phyloP scores from a whole-genome alignment of 352 stramenopile species.

The Phytophthora nicotianae region DNA sequence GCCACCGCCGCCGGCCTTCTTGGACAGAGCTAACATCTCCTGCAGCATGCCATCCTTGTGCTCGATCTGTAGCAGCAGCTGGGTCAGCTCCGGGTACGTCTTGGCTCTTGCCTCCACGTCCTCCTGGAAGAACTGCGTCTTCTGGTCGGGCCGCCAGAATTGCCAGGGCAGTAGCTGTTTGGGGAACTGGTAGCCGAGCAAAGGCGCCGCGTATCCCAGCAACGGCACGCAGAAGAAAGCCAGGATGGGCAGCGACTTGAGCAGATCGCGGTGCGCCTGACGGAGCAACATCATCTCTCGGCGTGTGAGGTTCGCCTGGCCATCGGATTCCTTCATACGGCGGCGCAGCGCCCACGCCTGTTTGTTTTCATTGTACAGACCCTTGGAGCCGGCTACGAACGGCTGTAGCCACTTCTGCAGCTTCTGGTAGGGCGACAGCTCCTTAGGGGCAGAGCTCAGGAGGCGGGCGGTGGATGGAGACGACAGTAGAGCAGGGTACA shows the following conservation, averaged over 20 bases:
- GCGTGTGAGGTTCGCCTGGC: slow-evolving; percentile 45
- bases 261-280: slow-evolving; percentile 80
- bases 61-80: slow-evolving; percentile 70
- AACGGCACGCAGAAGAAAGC: slow-evolving; percentile 76
- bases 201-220: slow-evolving; percentile 71
- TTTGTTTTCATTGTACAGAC: slow-evolving; percentile 78
- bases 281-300: slow-evolving; percentile 84
- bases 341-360: slow-evolving; percentile 73
- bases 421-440: slow-evolving; percentile 74
- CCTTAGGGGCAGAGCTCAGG: slow-evolving; percentile 38
- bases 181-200: slow-evolving; percentile 85
- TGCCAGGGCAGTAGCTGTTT: slow-evolving; percentile 87
- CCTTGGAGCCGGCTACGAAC: slow-evolving; percentile 74
- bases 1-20: slow-evolving; percentile 15
- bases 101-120: slow-evolving; percentile 54
- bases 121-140: slow-evolving; percentile 81
- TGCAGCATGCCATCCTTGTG: slow-evolving; percentile 55
- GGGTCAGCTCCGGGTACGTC: slow-evolving; percentile 65
- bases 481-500: slow-evolving; percentile 1
- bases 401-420: slow-evolving; percentile 85
- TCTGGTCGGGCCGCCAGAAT: slow-evolving; percentile 85
- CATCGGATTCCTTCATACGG: slow-evolving; percentile 51
- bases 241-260: slow-evolving; percentile 83
- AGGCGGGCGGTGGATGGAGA: background rate
- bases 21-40: slow-evolving; percentile 48